Evolutionary conservation across 306 rosid species (phyloP).

Genomic region (Prunus padus): DNA sequence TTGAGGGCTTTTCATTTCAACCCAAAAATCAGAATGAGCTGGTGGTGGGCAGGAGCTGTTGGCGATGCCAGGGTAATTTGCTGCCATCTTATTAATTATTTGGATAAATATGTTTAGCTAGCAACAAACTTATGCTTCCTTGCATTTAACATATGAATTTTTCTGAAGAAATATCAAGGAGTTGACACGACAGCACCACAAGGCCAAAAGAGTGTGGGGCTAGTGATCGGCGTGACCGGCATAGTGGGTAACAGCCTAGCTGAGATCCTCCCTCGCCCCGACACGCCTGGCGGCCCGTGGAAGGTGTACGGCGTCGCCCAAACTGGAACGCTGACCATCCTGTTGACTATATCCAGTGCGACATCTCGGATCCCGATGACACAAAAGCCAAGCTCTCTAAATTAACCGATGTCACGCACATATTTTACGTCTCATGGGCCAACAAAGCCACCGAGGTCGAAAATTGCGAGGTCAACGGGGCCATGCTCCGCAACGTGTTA

Average conservation of each 20-base stretch:
- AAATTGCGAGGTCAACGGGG: constrained; percentile 53
- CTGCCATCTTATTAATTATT: too few relatives aligned
- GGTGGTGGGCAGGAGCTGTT: constrained; percentile 57
- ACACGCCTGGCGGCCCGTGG: constrained; percentile 74
- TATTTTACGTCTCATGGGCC: constrained; percentile 62
- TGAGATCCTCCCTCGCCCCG: constrained; percentile 63
- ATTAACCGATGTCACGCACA: constrained; percentile 57
- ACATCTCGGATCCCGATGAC: constrained; percentile 52
- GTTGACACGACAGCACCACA: constrained; percentile 35
- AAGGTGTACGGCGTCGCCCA: constrained; percentile 68
- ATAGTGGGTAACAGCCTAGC: constrained; percentile 75
- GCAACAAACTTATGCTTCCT: too few relatives aligned
- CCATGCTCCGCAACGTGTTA: constrained; percentile 54
- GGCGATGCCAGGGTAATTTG: constrained; percentile 35
- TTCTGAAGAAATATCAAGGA: constrained; percentile 50
- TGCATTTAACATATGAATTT: not conserved
- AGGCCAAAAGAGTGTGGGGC: constrained; percentile 42
- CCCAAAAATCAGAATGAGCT: constrained; percentile 29
- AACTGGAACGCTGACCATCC: constrained; percentile 57
- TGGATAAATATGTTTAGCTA: too few relatives aligned
- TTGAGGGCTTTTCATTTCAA: too few relatives aligned
- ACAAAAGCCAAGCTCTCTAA: constrained; percentile 50
- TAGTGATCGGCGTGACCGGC: constrained; percentile 61
- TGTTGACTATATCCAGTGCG: constrained; percentile 61
- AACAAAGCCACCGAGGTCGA: constrained; percentile 42